These are phyloP conservation scores for Trichoderma sp. DNA, from an alignment of 2,329 filamentous ascomycete species.

Conservation along the genomic window DNA sequence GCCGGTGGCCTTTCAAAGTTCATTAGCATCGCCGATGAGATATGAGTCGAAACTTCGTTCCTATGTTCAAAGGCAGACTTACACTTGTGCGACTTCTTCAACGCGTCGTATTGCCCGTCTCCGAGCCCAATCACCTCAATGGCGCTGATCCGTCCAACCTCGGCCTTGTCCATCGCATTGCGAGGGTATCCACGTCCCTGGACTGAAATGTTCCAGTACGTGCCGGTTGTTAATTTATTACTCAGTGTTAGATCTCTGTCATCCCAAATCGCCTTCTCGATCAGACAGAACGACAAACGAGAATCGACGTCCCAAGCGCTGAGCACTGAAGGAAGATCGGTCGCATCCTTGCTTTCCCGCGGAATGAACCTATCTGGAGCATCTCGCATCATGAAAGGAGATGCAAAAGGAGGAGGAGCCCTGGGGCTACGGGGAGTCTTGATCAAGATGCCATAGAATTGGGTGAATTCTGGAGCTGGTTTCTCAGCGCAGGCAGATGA, in stretches of 20 bases:
- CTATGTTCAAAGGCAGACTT: not conserved
- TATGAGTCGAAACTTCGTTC: not conserved
- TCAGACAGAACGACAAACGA: not conserved
- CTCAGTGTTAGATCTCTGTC: not conserved
- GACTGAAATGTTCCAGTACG: not conserved
- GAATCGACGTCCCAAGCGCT: not conserved
- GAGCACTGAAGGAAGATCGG: not conserved
- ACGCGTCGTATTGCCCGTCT: not conserved
- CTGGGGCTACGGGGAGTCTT: not conserved
- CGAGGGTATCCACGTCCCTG: not conserved
- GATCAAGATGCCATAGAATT: conserved; percentile 14
- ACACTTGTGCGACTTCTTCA: conserved; percentile 1
- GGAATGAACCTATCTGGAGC: not conserved
- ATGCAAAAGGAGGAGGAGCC: not conserved
- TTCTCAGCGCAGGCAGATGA: not conserved
- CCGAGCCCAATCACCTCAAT: conserved; percentile 13
- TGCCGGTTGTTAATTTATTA: not conserved
- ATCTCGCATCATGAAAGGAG: not conserved
- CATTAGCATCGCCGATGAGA: not conserved
- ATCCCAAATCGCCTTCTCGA: conserved; percentile 5
- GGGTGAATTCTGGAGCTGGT: not conserved
- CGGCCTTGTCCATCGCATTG: not conserved
- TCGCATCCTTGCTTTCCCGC: not conserved
- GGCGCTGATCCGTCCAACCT: not conserved
- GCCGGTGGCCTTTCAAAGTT: not conserved